phyloP scores from a whole-genome alignment of 2,329 filamentous ascomycete species.

The Westerdykella ornata region DNA sequence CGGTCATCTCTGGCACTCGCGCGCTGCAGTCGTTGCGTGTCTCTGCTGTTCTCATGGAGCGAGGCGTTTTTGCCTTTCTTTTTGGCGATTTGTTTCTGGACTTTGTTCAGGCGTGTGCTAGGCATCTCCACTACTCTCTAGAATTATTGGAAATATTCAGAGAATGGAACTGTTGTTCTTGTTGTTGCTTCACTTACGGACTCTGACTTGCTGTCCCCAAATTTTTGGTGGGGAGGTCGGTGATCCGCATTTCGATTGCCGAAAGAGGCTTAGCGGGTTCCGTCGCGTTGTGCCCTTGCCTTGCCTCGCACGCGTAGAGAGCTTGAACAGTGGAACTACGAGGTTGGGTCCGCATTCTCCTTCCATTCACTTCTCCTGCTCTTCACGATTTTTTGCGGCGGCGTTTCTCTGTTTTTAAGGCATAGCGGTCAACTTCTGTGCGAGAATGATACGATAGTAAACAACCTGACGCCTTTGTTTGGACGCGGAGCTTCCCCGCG shows the following conservation, averaged over 20 bases:
- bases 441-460: constrained; percentile 17
- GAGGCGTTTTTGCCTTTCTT: constrained; percentile 70
- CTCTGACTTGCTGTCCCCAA: constrained; percentile 6
- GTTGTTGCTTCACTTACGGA: no score
- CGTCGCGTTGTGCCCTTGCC: no score
- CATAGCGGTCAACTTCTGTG: no score
- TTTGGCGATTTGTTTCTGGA: constrained; percentile 82
- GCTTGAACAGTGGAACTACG: no score
- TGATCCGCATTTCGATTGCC: not conserved
- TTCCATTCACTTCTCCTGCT: no score
- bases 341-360: no score
- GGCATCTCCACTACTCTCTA: constrained; percentile 15
- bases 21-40: constrained; percentile 72
- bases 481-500: constrained; percentile 20
- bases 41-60: constrained; percentile 81
- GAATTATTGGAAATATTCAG: no score
- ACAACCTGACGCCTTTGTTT: constrained; percentile 14
- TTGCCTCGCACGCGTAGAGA: no score
- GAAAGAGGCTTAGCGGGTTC: no score
- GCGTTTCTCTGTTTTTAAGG: no score
- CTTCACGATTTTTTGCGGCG: no score
- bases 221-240: constrained; percentile 19
- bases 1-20: constrained; percentile 78
- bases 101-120: constrained; percentile 65
- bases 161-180: no score